These are phyloP conservation scores for Gossypium thurberi DNA, from an alignment of 345 rosid genomes.

Conservation along the genomic window DNA sequence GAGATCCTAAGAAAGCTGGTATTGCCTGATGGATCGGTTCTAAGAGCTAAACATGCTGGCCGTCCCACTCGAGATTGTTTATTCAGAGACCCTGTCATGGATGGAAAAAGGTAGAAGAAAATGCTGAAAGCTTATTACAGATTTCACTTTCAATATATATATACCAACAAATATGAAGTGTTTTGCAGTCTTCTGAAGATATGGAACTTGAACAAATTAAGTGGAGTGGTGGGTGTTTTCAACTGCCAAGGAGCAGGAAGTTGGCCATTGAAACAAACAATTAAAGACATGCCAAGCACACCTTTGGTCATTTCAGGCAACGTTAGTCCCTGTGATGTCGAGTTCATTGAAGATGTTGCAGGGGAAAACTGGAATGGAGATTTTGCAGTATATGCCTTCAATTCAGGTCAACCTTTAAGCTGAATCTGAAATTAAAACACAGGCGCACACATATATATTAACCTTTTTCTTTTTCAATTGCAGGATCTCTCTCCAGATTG, in stretches of 20 bases:
- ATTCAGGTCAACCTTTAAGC: constrained; percentile 30
- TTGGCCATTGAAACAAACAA: constrained; percentile 42
- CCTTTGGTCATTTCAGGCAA: constrained; percentile 28
- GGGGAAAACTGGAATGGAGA: constrained; percentile 48
- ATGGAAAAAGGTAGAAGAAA: constrained; percentile 35
- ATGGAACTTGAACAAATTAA: constrained; percentile 62
- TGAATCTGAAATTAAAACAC: constrained; percentile 7
- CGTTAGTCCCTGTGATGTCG: constrained; percentile 36
- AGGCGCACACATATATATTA: background rate
- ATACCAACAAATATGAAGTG: background rate
- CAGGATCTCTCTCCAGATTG: constrained; percentile 33
- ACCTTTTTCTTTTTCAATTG: background rate
- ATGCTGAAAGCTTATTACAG: background rate
- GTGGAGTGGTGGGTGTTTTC: constrained; percentile 53
- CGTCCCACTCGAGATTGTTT: constrained; percentile 66
- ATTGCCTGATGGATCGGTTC: constrained; percentile 50
- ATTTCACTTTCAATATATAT: background rate
- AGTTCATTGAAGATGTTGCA: constrained; percentile 42
- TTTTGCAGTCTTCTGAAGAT: constrained; percentile 52
- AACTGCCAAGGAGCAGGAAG: constrained; percentile 70
- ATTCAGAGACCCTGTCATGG: constrained; percentile 54
- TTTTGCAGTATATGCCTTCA: constrained; percentile 42
- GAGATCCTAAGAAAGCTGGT: constrained; percentile 56
- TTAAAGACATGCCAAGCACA: constrained; percentile 6
- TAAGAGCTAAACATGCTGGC: constrained; percentile 59